Evolutionary conservation across 2,329 filamentous ascomycete genomes (phyloP).

Genomic region (Aspergillus fumigatiaffinis): DNA sequence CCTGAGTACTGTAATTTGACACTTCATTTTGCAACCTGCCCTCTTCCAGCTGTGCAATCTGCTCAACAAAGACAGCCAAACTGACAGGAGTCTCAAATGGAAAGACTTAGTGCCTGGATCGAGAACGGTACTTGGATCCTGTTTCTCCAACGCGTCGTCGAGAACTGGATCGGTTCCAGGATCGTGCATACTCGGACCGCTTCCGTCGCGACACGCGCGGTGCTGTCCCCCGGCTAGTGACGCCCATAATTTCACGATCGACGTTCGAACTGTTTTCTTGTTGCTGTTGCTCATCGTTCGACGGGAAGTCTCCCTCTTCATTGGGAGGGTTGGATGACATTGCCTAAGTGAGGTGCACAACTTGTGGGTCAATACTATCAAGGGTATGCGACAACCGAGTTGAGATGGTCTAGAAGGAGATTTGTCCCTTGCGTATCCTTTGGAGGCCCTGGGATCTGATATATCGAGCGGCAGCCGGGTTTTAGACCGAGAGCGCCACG

Average conservation of each 20-base stretch:
- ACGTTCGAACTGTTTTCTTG: conserved; percentile 8
- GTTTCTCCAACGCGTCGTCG: conserved; percentile 6
- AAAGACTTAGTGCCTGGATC: conserved; percentile 11
- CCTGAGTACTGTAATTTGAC: background rate
- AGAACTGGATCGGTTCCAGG: background rate
- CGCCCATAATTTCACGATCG: conserved; percentile 13
- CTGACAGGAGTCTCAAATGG: background rate
- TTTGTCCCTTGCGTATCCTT: background rate
- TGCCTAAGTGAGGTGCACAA: background rate
- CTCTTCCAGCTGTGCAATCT: background rate
- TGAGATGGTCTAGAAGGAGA: background rate
- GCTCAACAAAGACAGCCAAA: background rate
- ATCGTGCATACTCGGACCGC: conserved; percentile 4
- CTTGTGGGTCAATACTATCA: background rate
- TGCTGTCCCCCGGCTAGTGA: conserved; percentile 4
- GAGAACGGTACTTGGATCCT: conserved; percentile 13
- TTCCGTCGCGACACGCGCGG: conserved; percentile 5
- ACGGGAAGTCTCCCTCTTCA: conserved; percentile 4
- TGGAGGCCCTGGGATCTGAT: background rate
- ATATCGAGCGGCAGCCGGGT: background rate
- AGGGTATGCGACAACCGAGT: background rate
- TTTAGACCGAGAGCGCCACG: background rate
- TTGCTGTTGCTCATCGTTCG: conserved; percentile 4
- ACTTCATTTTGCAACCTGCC: background rate
- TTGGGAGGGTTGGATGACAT: conserved; percentile 9